Evolutionary conservation across 106 monocot species (phyloP).

Genomic region (Dioscorea zingiberensis): DNA sequence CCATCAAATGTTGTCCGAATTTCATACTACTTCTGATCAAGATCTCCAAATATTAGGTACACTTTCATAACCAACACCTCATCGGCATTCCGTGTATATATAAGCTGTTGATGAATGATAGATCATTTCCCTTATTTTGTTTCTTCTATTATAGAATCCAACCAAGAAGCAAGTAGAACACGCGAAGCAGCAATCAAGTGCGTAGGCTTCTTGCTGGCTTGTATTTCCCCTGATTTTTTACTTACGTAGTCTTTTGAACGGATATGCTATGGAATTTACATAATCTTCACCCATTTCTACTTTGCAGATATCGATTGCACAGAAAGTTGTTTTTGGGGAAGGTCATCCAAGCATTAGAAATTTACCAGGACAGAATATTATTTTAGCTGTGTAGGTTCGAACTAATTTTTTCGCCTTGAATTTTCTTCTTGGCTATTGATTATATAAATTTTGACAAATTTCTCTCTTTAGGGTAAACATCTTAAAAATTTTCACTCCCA

Average conservation of each 20-base stretch:
- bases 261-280: not conserved
- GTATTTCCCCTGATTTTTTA: not conserved
- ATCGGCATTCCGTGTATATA: not conserved
- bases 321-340: constrained; percentile 76
- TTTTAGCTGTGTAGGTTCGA: constrained; percentile 19
- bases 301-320: constrained; percentile 69
- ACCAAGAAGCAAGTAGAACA: constrained; percentile 53
- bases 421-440: too few relatives aligned
- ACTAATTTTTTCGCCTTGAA: too few relatives aligned
- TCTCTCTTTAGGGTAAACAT: too few relatives aligned
- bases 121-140: not conserved
- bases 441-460: too few relatives aligned
- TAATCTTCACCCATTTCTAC: not conserved
- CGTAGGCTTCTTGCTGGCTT: not conserved
- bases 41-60: constrained; percentile 71
- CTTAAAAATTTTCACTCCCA: too few relatives aligned
- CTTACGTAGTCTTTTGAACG: not conserved
- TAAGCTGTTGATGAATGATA: not conserved
- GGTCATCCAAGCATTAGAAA: constrained; percentile 68
- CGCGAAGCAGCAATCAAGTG: constrained; percentile 84
- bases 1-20: constrained; percentile 55
- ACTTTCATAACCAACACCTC: not conserved
- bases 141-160: constrained; percentile 42
- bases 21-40: constrained; percentile 60
- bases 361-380: constrained; percentile 85